Conservation (phyloP, 78 protist species). For the Paulinella micropora region DNA sequence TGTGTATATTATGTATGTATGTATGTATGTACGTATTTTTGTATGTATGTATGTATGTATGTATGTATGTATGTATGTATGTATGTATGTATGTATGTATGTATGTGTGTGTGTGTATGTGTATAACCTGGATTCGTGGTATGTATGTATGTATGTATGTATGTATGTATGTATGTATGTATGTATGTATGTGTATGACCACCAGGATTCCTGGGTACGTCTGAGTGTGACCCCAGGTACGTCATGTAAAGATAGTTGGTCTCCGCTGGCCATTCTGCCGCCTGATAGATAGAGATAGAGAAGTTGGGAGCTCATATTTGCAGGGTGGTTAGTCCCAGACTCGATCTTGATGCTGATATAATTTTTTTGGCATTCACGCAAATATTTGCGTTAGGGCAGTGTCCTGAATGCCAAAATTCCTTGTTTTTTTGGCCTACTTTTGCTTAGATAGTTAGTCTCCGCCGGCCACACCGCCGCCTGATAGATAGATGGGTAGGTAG, state of each 20-base stretch:
- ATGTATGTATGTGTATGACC: background rate
- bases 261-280: constrained; percentile 85
- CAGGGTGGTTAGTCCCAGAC: no score
- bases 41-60: background rate
- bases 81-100: constrained; percentile 1
- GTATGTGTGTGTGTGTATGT: background rate
- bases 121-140: background rate
- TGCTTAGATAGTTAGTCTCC: no score
- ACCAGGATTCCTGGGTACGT: constrained; percentile 21
- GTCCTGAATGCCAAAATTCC: no score
- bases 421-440: no score
- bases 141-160: background rate
- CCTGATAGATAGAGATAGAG: no score
- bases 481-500: no score
- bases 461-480: no score
- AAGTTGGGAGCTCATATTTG: no score
- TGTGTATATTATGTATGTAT: no score
- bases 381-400: no score
- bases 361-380: no score
- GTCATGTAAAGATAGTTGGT: constrained; percentile 86
- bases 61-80: background rate
- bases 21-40: background rate
- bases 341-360: no score
- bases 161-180: background rate
- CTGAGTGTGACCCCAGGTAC: constrained; percentile 65